phyloP scores from a whole-genome alignment of 192 early-diverging fungal genomes.

The Backusella morwellensis region DNA sequence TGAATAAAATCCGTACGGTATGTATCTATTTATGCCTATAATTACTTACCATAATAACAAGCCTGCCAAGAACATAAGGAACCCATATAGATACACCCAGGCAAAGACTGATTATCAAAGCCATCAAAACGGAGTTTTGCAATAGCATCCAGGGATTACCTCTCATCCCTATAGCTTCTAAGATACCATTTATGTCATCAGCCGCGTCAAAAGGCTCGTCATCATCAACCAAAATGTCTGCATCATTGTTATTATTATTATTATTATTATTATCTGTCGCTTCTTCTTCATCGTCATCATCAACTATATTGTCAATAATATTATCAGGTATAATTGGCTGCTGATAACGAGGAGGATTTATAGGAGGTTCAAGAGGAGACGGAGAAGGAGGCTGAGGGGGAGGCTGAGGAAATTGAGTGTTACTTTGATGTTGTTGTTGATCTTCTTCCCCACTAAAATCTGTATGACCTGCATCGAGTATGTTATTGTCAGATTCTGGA shows the following conservation, averaged over 20 bases:
- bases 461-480: background rate
- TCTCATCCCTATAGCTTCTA: conserved; percentile 87
- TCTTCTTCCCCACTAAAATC: background rate
- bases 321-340: background rate
- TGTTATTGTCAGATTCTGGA: background rate
- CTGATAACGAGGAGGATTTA: background rate
- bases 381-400: background rate
- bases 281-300: background rate
- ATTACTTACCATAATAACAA: conserved; percentile 38
- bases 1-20: background rate
- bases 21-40: background rate
- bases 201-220: conserved; percentile 50
- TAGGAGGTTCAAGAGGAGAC: background rate
- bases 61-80: conserved; percentile 68
- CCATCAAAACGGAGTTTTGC: conserved; percentile 81
- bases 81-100: conserved; percentile 72
- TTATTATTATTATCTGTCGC: background rate
- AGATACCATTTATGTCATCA: conserved; percentile 69
- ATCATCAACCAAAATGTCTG: conserved; percentile 13
- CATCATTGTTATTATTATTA: background rate
- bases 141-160: conserved; percentile 76
- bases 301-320: background rate
- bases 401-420: background rate
- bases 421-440: background rate
- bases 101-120: conserved; percentile 69